Base-by-base conservation (phyloP, 1,284 basidiomycete genomes). In the Rhodotorula sp. region DNA sequence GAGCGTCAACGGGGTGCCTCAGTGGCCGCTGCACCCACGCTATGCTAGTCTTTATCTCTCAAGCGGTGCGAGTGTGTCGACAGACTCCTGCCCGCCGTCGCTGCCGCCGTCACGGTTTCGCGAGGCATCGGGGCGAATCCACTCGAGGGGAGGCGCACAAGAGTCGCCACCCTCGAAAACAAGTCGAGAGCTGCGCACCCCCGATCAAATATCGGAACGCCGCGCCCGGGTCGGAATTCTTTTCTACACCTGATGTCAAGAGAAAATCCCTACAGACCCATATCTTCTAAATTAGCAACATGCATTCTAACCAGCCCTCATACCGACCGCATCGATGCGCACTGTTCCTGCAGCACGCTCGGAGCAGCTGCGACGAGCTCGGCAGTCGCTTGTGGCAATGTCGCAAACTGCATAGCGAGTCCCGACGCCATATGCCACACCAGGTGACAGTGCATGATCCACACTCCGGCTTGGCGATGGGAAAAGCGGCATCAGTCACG, bases 371-470 rank as follows among this genome's bases (percentile, higher is more conserved):
- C 58, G 43, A 60, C 23, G 16, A 60, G 58, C 18, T 21, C 39
- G n/a, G 58, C 46, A 39, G 39, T 46, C 15, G 58, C 58, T 6
- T 60, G 39, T 29, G 81, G 81, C 54, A 80, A 75, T 34, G 77
- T 77, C 63, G 77, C 80, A 71, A 82, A 68, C 77, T 83, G 82
- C 79, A 83, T 81, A 15, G 82, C 75, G 69, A 83, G 64, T 4
- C 82, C 82, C 0, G 81, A 80, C 0, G 80, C 81, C 82, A 83
- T 83, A 65, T 83, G 82, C 81, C 81, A 83, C 57, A 79, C 76
- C 49, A 82, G 21, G n/a, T 69, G 68, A 29, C 68, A 69, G 23
- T 69, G 68, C 23, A 69, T 65, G 10, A 59, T 56, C 39, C 39
- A 43, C 39, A 43, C 39, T 43, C 39, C 39, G 39, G 39, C 39